Percentiles rank a stretch among this genome's conserved stretches.
Conservation (phyloP, 129 eudicot genomes). For the Rutidosis leptorrhynchoides region DNA sequence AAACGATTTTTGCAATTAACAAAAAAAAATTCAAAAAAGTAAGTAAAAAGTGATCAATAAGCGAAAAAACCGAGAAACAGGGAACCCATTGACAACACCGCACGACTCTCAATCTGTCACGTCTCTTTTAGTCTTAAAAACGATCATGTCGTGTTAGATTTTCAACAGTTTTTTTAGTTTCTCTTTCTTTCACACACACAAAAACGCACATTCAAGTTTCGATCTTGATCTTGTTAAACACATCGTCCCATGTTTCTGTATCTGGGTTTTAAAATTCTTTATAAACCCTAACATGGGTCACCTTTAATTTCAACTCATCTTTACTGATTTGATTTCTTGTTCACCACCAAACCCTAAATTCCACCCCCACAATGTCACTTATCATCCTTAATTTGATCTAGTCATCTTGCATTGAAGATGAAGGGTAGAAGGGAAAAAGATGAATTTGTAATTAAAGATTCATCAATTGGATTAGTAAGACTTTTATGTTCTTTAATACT, state of each 20-base stretch:
- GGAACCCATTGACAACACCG: not conserved
- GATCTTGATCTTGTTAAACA: slow-evolving; percentile 17
- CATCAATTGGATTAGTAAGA: slow-evolving; percentile 51
- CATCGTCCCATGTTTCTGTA: slow-evolving; percentile 14
- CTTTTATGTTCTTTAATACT: slow-evolving; percentile 46
- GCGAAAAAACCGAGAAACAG: not conserved
- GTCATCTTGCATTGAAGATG: slow-evolving; percentile 30
- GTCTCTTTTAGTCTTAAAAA: not conserved
- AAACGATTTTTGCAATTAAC: too few relatives aligned
- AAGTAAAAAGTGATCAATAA: too few relatives aligned
- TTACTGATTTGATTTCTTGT: not conserved
- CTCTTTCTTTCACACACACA: slow-evolving; percentile 9
- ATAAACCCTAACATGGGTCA: slow-evolving; percentile 25
- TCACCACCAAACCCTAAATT: slow-evolving; percentile 26
- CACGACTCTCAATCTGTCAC: not conserved
- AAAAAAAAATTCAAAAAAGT: too few relatives aligned
- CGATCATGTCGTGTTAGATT: not conserved
- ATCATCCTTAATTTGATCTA: not conserved
- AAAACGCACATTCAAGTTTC: not conserved
- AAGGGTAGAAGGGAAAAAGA: slow-evolving; percentile 62
- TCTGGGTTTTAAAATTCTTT: slow-evolving; percentile 15
- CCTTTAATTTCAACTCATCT: slow-evolving; percentile 1
- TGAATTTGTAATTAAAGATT: slow-evolving; percentile 49
- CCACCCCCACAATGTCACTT: slow-evolving; percentile 13
- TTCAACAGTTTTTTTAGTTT: not conserved